Base-by-base conservation (phyloP, 2,329 filamentous ascomycete species). In the Verticillium dahliae region DNA sequence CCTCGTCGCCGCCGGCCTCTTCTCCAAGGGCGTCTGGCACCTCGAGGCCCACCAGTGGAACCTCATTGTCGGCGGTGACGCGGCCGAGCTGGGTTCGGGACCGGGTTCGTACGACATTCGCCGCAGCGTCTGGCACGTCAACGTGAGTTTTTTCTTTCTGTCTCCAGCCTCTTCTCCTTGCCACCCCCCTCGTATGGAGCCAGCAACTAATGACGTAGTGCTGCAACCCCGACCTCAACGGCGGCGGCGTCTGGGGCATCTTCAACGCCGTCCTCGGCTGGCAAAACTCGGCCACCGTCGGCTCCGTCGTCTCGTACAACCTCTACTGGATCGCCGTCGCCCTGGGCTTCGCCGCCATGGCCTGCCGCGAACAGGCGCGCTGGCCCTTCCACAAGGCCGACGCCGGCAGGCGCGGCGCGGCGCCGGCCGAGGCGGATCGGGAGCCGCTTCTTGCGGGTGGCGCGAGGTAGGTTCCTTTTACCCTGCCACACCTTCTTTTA, bases 111-210 rank as follows among this genome's bases (percentile, higher is more conserved):
- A 94, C 74, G 86, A 94, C 69, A 90, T 94, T 66, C 80, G 80
- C 57, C 78, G 87, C 67, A 90, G 84, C 61, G 90, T 94, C 27
- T 94, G 90, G 90, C 90, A 94, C 70, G 84, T 94, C 63, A 92
- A 94, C 72, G 83, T 86, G 73, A 74, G 83, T 76, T 11, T 13
- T 33, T 4, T 10, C 4, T 3, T 27, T 4, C 27, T 4, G 27
- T 27, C 27, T 27, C 27, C 27, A 27, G 27, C 27, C 27, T 9
- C 33, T 45, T 54, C 14, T n/a, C 35, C 6, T 15, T 33, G 15
- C 33, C 6, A 4, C 13, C 4, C 2, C 31, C 5, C 15, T 18
- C 13, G 3, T 1, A 18, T 31, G 33, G 76, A 88, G 18, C 63
- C 59, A 13, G 59, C 57, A 2, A 34, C 13, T 0, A 27, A 27